A percentile compares a stretch with the other conserved stretches of the same genome.
Evolutionary conservation across 768 basidiomycete genomes (phyloP).

Genomic region (Lyophyllum semitale): DNA sequence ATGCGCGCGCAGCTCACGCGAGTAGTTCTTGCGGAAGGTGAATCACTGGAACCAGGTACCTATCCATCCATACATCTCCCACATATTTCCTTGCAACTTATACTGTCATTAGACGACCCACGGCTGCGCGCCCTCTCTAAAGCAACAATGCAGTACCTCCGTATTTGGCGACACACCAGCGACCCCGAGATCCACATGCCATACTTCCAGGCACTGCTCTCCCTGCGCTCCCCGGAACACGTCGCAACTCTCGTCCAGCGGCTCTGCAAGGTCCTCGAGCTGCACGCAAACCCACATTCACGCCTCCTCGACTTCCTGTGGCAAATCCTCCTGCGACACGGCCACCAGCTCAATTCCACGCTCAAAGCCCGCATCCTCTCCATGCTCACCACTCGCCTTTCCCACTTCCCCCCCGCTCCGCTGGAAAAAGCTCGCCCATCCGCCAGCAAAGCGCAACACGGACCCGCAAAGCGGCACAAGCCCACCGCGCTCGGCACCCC

Average conservation of each 20-base stretch:
- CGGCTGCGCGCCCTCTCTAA: conserved; percentile 23
- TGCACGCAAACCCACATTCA: conserved; percentile 31
- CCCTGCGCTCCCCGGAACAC: conserved; percentile 24
- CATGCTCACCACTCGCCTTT: conserved; percentile 35
- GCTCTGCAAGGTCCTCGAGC: conserved; percentile 38
- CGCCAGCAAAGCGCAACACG: neutral
- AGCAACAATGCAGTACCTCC: conserved; percentile 42
- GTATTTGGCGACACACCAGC: conserved; percentile 36
- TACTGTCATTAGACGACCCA: conserved; percentile 17
- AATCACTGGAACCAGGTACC: conserved; percentile 16
- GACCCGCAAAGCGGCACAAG: neutral
- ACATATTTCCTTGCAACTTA: too few species aligned
- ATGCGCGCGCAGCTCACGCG: conserved; percentile 48
- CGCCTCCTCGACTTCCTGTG: conserved; percentile 44
- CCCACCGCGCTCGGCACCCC: conserved; percentile 2
- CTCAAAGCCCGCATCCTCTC: conserved; percentile 36
- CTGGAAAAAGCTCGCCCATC: neutral
- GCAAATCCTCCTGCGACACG: conserved; percentile 33
- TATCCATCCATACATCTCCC: neutral
- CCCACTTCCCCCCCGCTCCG: neutral
- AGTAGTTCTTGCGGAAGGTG: conserved; percentile 19
- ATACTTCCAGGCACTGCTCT: conserved; percentile 45
- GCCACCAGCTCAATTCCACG: conserved; percentile 21
- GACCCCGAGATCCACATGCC: conserved; percentile 47
- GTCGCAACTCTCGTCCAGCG: conserved; percentile 31